Base-by-base conservation (phyloP, 2,329 filamentous ascomycete genomes). In the Hypoxylon sp. region DNA sequence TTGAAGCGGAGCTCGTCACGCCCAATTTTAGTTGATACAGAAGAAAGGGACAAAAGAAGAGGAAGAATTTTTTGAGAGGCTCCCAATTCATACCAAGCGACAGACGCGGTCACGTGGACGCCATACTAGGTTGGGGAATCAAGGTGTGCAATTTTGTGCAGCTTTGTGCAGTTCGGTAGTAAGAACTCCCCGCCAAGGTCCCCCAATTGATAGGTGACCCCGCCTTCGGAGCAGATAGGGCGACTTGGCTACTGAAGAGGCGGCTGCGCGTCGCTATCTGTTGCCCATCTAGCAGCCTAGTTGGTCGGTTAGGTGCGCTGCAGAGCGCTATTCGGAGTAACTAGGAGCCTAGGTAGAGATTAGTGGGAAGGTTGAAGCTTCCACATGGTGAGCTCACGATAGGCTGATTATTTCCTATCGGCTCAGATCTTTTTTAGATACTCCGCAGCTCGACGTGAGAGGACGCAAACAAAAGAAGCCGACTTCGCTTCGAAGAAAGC, bases 21-120 rank as follows among this genome's bases (percentile, higher is more conserved):
- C 88, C 90, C 91, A 90, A 88, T 88, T 89, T 37, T 93, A 93
- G 91, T 93, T 93, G 89, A 81, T 88, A 81, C 79, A 82, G 85
- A 86, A 82, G 79, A 82, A 82, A 84, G 81, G 73, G 75, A 79
- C 76, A 74, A 69, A 64, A 75, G 20, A 51, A 30, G 50, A 76
- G 63, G 69, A 71, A 60, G 64, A 57, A 59, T 70, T 71, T 37
- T 58, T 55, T 42, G n/a, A 14, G 13, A 37, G 30, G 14, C n/a
- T 46, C 7, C 54, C 27, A 70, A 50, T 56, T 69, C 22, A 55
- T 62, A 66, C 6, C 11, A 35, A 57, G 33, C 17, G 25, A 14
- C 25, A 27, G 25, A 27, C 10, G 17, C 25, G 8, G 63, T 72
- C 66, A 72, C 69, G 69, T 71, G 69, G n/a, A 50, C 10, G 6